Conservation (phyloP, 805 yeast genomes). For the Ogataea minuta region DNA sequence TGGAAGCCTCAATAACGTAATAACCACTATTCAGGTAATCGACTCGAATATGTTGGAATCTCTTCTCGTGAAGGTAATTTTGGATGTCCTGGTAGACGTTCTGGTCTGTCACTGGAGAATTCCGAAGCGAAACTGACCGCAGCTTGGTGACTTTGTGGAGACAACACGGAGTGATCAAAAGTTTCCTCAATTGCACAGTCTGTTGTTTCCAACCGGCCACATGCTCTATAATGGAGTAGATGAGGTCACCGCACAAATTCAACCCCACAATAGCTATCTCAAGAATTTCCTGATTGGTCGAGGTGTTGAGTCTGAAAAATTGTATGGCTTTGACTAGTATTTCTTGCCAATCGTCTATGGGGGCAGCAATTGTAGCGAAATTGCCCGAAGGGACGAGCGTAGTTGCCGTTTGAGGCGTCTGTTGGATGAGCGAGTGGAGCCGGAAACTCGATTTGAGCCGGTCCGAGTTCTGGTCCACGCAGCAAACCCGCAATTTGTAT, state of each 20-base stretch:
- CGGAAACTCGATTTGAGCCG: conserved; percentile 22
- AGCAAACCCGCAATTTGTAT: conserved; percentile 17
- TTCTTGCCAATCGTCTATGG: conserved; percentile 5
- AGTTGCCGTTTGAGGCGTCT: conserved; percentile 5
- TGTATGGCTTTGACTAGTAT: conserved; percentile 10
- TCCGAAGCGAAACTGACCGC: neutral
- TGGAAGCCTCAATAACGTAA: conserved; percentile 11
- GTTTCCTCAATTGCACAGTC: neutral
- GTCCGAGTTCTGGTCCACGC: conserved; percentile 26
- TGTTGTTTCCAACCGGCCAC: conserved; percentile 3
- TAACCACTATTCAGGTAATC: conserved; percentile 19
- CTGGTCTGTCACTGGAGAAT: neutral
- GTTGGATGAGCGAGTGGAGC: conserved; percentile 23
- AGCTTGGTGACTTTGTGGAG: conserved; percentile 17
- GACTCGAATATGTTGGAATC: conserved; percentile 8
- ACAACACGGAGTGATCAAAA: conserved; percentile 26
- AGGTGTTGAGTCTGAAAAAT: conserved; percentile 11
- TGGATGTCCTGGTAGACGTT: conserved; percentile 11
- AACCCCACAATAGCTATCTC: conserved; percentile 20
- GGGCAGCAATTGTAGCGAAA: conserved; percentile 10
- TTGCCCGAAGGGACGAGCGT: conserved; percentile 12
- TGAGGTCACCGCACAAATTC: conserved; percentile 30
- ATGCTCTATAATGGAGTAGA: conserved; percentile 20
- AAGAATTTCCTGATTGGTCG: neutral
- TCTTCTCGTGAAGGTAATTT: conserved; percentile 4